Base-by-base conservation (phyloP, 2,329 filamentous ascomycete species). In the Aspergillus neoniger region DNA sequence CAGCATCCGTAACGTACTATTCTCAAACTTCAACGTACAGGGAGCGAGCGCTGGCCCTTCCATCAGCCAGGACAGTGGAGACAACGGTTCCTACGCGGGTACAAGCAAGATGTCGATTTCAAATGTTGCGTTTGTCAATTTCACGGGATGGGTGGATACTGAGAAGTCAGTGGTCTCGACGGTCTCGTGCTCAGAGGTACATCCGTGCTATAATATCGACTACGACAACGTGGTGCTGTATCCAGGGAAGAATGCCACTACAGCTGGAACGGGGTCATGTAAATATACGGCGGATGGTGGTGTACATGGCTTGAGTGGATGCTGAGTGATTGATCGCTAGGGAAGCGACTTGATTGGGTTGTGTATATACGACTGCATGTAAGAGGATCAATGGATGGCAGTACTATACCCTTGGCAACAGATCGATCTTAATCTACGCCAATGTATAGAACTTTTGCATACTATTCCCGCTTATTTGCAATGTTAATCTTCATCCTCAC, bases 171-270 rank as follows among this genome's bases (percentile, higher is more conserved):
- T 69, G 52, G 77, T 75, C 6, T 77, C 77, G 4, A 73, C 70
- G n/a, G 73, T 85, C 0, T 79, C 76, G 43, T 85, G 83, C 64
- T 81, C 77, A 1, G 76, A 72, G 1, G 70, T 77, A n/a, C 67
- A 83, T 54, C 81, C 81, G 4, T 86, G 83, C 65, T 83, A 77
- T 68, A 79, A 82, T 63, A 82, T 85, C 59, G 72, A 73, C 3
- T 80, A 80, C 63, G 73, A 80, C 52, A 77, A 81, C 65, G 68
- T 81, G 23, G 69, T 69, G 4, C 53, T 81, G 38, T 72, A 67
- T 32, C 72, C 68, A 2, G 64, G 60, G 14, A 58, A 70, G 57
- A 77, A 78, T 60, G 64, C 62, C 39, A 76, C 74, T 10, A 69
- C 65, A 9, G 70, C 67, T 12, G 76, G 70, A 12, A 68, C 59